A percentile compares a stretch with the other conserved stretches of the same genome.
Conservation (phyloP, 2,329 filamentous ascomycete genomes). For the Parafenestella ontariensis region DNA sequence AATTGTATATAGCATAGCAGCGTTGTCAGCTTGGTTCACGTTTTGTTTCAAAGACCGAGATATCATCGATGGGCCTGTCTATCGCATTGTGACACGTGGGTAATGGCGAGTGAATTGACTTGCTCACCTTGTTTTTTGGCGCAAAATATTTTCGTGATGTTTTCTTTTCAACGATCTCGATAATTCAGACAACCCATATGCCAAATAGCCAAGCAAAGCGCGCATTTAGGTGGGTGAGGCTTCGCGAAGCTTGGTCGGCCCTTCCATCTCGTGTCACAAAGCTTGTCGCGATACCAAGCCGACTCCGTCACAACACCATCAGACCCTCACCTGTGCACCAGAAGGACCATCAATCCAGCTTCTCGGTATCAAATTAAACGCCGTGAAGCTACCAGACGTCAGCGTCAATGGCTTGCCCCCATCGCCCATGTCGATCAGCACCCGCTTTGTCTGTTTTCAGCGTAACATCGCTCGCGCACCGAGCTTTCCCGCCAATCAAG, state of each 20-base stretch:
- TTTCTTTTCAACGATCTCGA: neutral
- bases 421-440: neutral
- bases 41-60: neutral
- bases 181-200: neutral
- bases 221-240: conserved; percentile 2
- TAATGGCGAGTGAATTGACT: neutral
- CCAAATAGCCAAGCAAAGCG: conserved; percentile 3
- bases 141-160: too few relatives aligned
- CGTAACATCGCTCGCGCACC: neutral
- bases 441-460: neutral
- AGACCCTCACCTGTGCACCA: neutral
- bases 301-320: neutral
- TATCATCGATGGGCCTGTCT: neutral
- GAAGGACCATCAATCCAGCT: neutral
- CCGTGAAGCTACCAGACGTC: neutral
- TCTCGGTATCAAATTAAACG: neutral
- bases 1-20: neutral
- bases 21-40: neutral
- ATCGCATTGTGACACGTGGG: neutral
- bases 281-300: neutral
- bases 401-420: neutral
- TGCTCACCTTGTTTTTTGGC: too few relatives aligned
- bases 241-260: conserved; percentile 10
- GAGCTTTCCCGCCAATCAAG: neutral
- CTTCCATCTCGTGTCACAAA: neutral